Evolutionary conservation across 805 yeast species (phyloP).

Genomic region (Jamesozyma lodderae): DNA sequence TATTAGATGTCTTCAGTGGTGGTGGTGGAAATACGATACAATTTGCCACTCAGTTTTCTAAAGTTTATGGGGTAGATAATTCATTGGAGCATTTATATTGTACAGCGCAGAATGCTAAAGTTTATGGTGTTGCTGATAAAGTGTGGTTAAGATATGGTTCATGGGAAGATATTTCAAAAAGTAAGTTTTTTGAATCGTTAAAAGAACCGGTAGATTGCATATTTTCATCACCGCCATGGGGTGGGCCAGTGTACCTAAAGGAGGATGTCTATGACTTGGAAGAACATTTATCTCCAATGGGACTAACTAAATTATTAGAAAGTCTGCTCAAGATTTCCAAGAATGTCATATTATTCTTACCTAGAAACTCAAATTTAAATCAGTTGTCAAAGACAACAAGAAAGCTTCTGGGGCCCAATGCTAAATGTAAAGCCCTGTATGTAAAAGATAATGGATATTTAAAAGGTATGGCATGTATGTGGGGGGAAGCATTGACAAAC

Average conservation of each 20-base stretch:
- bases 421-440: constrained; percentile 39
- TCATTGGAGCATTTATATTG: constrained; percentile 55
- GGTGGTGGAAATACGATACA: constrained; percentile 85
- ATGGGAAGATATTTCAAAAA: constrained; percentile 29
- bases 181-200: constrained; percentile 13
- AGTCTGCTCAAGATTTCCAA: constrained; percentile 35
- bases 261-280: constrained; percentile 39
- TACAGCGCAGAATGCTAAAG: constrained; percentile 52
- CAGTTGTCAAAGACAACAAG: constrained; percentile 44
- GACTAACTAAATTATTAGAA: constrained; percentile 36
- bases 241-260: constrained; percentile 55
- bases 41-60: constrained; percentile 49
- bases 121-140: constrained; percentile 50
- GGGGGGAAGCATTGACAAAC: constrained; percentile 44
- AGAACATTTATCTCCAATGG: constrained; percentile 38
- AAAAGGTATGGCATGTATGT: constrained; percentile 50
- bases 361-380: constrained; percentile 46
- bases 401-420: constrained; percentile 37
- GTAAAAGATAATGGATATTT: constrained; percentile 34
- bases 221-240: constrained; percentile 86
- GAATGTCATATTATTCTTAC: constrained; percentile 53
- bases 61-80: constrained; percentile 54
- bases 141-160: constrained; percentile 42
- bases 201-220: constrained; percentile 35
- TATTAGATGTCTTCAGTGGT: constrained; percentile 72